Conservation (phyloP, 179 eudicot genomes). For the Sideroxylon spinosum region DNA sequence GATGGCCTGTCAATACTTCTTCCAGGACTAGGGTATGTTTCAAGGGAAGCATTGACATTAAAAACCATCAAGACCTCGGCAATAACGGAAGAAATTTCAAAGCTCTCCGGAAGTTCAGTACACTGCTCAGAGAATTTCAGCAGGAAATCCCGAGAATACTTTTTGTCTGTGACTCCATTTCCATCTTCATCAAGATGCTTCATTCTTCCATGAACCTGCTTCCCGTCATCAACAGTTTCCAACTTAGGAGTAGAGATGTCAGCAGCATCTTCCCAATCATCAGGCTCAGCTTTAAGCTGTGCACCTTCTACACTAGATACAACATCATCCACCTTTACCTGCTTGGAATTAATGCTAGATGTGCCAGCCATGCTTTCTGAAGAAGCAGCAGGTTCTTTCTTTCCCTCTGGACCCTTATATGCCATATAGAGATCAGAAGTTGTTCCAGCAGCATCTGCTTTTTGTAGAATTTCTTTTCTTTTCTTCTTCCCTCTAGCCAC, state of each 20-base stretch:
- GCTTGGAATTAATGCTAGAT: slow-evolving; percentile 27
- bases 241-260: slow-evolving; percentile 62
- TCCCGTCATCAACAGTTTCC: slow-evolving; percentile 34
- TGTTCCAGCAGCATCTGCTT: slow-evolving; percentile 77
- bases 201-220: slow-evolving; percentile 19
- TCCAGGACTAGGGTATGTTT: slow-evolving; percentile 3
- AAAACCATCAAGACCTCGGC: slow-evolving; percentile 28
- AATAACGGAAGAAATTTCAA: slow-evolving; percentile 44
- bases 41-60: too few species aligned
- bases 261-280: slow-evolving; percentile 98
- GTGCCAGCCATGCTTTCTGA: slow-evolving; percentile 26
- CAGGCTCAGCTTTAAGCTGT: slow-evolving; percentile 58
- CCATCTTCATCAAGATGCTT: slow-evolving; percentile 27
- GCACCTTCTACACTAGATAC: slow-evolving; percentile 31
- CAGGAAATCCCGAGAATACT: slow-evolving; percentile 79
- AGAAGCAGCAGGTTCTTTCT: slow-evolving; percentile 35
- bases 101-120: slow-evolving; percentile 61
- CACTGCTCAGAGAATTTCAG: slow-evolving; percentile 64
- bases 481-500: too few species aligned
- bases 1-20: slow-evolving; percentile 48
- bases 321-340: slow-evolving; percentile 28
- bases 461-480: slow-evolving; percentile 53
- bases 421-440: slow-evolving; percentile 75
- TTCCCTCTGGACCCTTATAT: slow-evolving; percentile 71
- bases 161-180: slow-evolving; percentile 35